phyloP scores from a whole-genome alignment of 306 rosid species.

The Sophora flavescens region DNA sequence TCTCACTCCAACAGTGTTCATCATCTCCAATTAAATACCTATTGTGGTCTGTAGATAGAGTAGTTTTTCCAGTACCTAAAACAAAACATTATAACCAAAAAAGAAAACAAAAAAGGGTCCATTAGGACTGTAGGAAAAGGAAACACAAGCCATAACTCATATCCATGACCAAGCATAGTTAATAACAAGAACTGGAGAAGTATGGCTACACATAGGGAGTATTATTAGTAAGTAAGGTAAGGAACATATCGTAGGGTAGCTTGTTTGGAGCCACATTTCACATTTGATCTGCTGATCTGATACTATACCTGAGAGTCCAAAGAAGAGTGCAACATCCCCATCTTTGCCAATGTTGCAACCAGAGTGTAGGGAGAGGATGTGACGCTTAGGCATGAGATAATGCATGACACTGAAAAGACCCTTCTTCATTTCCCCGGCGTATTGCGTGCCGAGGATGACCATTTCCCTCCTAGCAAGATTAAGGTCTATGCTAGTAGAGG shows the following conservation, averaged over 20 bases:
- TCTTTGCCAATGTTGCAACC: slow-evolving; percentile 89
- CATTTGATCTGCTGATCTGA: slow-evolving; percentile 12
- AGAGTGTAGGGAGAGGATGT: slow-evolving; percentile 85
- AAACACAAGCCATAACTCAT: slow-evolving; percentile 29
- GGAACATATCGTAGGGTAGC: slow-evolving; percentile 47
- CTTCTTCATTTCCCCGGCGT: slow-evolving; percentile 98
- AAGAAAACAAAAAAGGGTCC: background rate
- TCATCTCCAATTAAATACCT: slow-evolving; percentile 87
- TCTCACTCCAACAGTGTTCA: slow-evolving; percentile 88
- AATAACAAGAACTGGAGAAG: slow-evolving; percentile 28
- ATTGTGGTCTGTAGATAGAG: slow-evolving; percentile 84
- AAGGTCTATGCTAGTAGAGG: slow-evolving; percentile 90
- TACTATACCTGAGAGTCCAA: slow-evolving; percentile 91
- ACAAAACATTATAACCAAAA: slow-evolving; percentile 10
- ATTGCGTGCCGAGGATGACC: slow-evolving; percentile 97
- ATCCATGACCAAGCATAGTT: slow-evolving; percentile 13
- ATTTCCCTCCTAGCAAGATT: slow-evolving; percentile 91
- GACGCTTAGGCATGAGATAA: slow-evolving; percentile 89
- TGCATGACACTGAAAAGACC: slow-evolving; percentile 94
- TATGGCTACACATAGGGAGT: slow-evolving; percentile 31
- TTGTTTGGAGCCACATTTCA: slow-evolving; percentile 7
- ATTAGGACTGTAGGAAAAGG: slow-evolving; percentile 36
- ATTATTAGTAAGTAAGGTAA: background rate
- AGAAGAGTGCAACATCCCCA: slow-evolving; percentile 97
- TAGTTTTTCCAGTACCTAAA: slow-evolving; percentile 88